Evolutionary conservation across 2,329 filamentous ascomycete species (phyloP).

Genomic region (Thyridium curvatum): DNA sequence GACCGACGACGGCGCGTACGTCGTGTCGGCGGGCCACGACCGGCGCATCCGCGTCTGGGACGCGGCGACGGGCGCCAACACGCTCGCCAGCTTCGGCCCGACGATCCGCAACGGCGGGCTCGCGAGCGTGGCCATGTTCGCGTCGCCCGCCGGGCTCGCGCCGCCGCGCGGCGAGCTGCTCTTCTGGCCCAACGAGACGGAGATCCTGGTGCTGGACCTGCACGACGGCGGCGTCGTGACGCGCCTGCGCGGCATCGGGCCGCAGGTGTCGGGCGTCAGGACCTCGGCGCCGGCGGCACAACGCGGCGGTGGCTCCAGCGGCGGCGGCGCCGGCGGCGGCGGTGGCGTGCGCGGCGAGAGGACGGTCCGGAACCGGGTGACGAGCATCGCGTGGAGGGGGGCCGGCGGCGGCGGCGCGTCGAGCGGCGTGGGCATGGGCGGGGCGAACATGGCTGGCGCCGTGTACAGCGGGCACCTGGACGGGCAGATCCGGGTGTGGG

Average conservation of each 20-base stretch:
- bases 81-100: slow-evolving; percentile 81
- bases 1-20: slow-evolving; percentile 70
- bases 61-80: slow-evolving; percentile 68
- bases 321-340: too few relatives aligned
- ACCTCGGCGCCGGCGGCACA: slow-evolving; percentile 10
- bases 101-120: slow-evolving; percentile 68
- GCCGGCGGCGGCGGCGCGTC: slow-evolving; percentile 52
- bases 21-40: slow-evolving; percentile 80
- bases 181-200: slow-evolving; percentile 74
- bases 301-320: too few relatives aligned
- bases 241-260: slow-evolving; percentile 61
- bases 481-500: slow-evolving; percentile 77
- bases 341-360: slow-evolving; percentile 42
- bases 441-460: slow-evolving; percentile 42
- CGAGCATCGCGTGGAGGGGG: slow-evolving; percentile 66
- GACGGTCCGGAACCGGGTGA: slow-evolving; percentile 61
- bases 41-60: slow-evolving; percentile 84
- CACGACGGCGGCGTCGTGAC: slow-evolving; percentile 70
- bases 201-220: slow-evolving; percentile 75
- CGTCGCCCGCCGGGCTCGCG: slow-evolving; percentile 55
- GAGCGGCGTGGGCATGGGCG: slow-evolving; percentile 55
- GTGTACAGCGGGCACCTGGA: slow-evolving; percentile 80
- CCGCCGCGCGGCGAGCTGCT: slow-evolving; percentile 56
- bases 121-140: slow-evolving; percentile 53
- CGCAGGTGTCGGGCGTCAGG: slow-evolving; percentile 37